phyloP scores from a whole-genome alignment of 1,139 yeast genomes.

The Hemisphaericaspora xylofermentans region DNA sequence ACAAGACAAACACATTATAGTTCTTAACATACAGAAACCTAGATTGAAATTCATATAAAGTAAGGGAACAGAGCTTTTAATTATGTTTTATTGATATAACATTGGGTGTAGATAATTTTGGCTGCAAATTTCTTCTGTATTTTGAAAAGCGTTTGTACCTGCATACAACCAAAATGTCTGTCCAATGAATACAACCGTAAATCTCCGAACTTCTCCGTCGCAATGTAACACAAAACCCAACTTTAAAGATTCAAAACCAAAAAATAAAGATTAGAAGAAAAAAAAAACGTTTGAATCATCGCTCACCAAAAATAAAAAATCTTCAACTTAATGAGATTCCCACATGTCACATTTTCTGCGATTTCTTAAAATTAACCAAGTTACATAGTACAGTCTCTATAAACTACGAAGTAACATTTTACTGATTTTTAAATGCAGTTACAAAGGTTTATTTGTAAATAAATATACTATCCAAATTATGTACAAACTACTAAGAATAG shows the following conservation, averaged over 20 bases:
- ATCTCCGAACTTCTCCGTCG: neutral
- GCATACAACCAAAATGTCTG: neutral
- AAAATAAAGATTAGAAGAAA: too few species aligned
- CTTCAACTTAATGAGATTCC: too few species aligned
- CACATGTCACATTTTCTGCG: too few species aligned
- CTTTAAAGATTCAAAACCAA: too few species aligned
- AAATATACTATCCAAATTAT: slow-evolving; percentile 5
- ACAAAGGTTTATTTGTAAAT: slow-evolving; percentile 1
- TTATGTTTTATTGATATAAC: too few species aligned
- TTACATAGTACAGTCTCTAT: too few species aligned
- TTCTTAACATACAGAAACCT: too few species aligned
- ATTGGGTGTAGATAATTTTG: neutral
- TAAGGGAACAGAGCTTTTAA: neutral
- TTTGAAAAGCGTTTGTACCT: neutral
- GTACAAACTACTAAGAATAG: slow-evolving; percentile 2
- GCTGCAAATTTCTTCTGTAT: neutral
- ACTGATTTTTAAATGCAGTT: neutral
- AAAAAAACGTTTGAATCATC: slow-evolving; percentile 1
- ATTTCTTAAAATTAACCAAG: too few species aligned
- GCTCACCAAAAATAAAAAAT: neutral
- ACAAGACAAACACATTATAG: too few species aligned
- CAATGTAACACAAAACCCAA: too few species aligned
- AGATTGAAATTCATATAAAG: too few species aligned
- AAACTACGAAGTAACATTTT: too few species aligned
- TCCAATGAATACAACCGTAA: neutral